These are phyloP conservation scores for Cercospora zeae-maydis DNA, from an alignment of 2,329 filamentous ascomycete genomes.

Conservation along the genomic window DNA sequence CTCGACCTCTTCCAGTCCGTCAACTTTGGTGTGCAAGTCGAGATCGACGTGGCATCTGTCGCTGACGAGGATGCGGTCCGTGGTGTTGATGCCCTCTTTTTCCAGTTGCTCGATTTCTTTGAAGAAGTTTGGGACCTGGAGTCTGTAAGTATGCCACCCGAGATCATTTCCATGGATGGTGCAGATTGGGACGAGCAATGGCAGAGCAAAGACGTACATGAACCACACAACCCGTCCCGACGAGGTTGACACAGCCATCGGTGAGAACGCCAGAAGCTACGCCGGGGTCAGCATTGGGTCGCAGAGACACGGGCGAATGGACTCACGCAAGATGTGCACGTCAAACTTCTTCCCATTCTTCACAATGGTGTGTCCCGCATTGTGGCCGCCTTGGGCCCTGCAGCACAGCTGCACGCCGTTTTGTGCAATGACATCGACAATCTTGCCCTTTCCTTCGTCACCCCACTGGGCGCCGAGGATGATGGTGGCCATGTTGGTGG, in stretches of 20 bases:
- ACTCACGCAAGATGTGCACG: conserved; percentile 55
- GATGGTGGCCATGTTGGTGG: conserved; percentile 47
- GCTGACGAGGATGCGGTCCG: conserved; percentile 60
- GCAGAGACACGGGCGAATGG: neutral
- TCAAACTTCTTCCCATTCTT: conserved; percentile 46
- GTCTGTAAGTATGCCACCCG: neutral
- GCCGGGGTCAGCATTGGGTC: conserved; percentile 14
- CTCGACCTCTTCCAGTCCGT: conserved; percentile 60
- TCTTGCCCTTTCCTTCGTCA: conserved; percentile 58
- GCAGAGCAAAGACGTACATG: conserved; percentile 40
- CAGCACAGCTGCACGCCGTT: conserved; percentile 55
- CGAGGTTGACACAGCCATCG: conserved; percentile 66
- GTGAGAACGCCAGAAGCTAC: conserved; percentile 68
- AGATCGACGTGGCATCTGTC: conserved; percentile 63
- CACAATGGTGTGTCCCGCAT: conserved; percentile 51
- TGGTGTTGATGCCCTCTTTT: conserved; percentile 57
- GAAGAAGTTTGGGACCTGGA: conserved; percentile 59
- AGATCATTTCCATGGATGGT: neutral
- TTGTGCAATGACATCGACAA: conserved; percentile 47
- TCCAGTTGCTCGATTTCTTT: conserved; percentile 60
- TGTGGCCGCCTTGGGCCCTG: conserved; percentile 59
- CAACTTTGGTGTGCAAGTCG: conserved; percentile 63
- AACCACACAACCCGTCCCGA: conserved; percentile 64
- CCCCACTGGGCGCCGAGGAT: conserved; percentile 61
- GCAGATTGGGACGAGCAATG: neutral